Conservation (phyloP, 2,329 filamentous ascomycete genomes). For the Penicillium sp. region DNA sequence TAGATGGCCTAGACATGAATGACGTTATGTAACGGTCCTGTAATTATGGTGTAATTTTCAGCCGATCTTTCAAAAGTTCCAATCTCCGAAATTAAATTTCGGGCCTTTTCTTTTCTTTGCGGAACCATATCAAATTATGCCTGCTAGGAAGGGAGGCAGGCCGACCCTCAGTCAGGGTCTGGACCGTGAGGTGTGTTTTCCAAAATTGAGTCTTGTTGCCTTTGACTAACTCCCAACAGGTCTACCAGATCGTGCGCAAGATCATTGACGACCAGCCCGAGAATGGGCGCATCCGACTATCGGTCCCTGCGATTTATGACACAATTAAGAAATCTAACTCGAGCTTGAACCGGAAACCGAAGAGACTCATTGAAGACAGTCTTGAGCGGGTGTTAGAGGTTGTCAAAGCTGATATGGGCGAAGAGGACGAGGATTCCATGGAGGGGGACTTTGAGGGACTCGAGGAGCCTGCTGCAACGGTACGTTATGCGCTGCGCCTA, state of each 20-base stretch:
- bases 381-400: conserved; percentile 73
- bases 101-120: conserved; percentile 15
- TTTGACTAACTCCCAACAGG: conserved; percentile 31
- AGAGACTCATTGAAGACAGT: conserved; percentile 70
- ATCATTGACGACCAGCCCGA: conserved; percentile 59
- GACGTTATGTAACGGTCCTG: conserved; percentile 15
- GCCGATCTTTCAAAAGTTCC: conserved; percentile 12
- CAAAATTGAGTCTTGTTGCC: conserved; percentile 6
- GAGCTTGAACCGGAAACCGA: conserved; percentile 70
- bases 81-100: conserved; percentile 8
- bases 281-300: conserved; percentile 44
- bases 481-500: conserved; percentile 23
- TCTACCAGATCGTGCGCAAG: conserved; percentile 72
- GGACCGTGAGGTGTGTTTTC: conserved; percentile 52
- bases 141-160: conserved; percentile 34
- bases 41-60: conserved; percentile 16
- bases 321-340: conserved; percentile 79
- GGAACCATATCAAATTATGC: conserved; percentile 25
- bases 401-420: conserved; percentile 56
- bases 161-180: conserved; percentile 48
- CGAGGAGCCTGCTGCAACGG: conserved; percentile 30
- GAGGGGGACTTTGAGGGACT: conserved; percentile 46
- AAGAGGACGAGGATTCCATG: conserved; percentile 45
- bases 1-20: conserved; percentile 4
- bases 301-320: conserved; percentile 60